Percentiles rank a stretch among this genome's conserved stretches.
phyloP scores from a whole-genome alignment of 2,329 filamentous ascomycete genomes.

The Aureobasidium sp. region DNA sequence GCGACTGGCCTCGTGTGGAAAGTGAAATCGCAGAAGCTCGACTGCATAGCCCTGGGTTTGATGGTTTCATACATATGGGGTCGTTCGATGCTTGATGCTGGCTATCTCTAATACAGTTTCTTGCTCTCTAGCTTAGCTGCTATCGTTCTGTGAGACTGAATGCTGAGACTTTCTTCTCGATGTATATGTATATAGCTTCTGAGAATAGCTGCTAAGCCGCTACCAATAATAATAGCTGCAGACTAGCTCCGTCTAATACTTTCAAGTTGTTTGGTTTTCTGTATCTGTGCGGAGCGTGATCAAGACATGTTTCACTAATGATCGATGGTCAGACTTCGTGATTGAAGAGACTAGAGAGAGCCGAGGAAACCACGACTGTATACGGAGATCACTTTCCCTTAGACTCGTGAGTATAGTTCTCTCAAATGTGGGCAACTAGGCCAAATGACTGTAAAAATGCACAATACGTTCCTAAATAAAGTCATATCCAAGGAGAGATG shows the following conservation, averaged over 20 bases:
- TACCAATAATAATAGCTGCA: neutral
- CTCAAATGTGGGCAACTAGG: no score
- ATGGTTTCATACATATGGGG: neutral
- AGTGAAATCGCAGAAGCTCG: neutral
- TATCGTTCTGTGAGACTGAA: neutral
- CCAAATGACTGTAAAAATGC: no score
- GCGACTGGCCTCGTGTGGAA: constrained; percentile 27
- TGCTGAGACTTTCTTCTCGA: neutral
- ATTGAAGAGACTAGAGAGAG: no score
- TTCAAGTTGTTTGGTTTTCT: neutral
- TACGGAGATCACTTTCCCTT: no score
- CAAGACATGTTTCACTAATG: no score
- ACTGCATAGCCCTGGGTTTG: neutral
- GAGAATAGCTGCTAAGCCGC: neutral
- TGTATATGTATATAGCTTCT: neutral
- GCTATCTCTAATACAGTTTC: no score
- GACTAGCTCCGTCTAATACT: neutral
- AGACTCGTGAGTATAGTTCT: no score
- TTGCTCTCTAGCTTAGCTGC: neutral
- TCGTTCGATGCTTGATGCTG: neutral
- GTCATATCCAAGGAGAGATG: no score
- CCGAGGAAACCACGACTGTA: no score
- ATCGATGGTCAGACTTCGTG: no score
- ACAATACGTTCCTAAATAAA: no score
- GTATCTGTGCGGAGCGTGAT: neutral